Evolutionary conservation across 2,329 filamentous ascomycete genomes (phyloP).

Genomic region (Trichoderma sp.): DNA sequence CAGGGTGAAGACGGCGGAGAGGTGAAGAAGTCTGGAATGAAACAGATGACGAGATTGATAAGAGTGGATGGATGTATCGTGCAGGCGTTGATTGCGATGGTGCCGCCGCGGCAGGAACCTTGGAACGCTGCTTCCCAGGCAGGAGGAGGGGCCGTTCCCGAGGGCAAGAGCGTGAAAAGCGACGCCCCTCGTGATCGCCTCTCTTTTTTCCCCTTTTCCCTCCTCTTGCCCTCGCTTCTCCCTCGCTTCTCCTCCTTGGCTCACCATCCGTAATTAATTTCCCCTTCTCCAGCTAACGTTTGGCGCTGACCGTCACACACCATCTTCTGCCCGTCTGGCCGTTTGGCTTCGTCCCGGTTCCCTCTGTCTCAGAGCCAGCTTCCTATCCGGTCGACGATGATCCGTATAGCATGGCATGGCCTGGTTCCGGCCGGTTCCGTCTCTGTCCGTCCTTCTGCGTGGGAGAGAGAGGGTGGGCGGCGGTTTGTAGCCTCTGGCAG

Average conservation of each 20-base stretch:
- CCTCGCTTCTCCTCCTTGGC: neutral
- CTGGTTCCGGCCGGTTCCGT: constrained; percentile 19
- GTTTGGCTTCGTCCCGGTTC: constrained; percentile 10
- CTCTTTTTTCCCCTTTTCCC: neutral
- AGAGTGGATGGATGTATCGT: too few species aligned
- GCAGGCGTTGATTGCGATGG: too few species aligned
- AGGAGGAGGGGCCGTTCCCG: neutral
- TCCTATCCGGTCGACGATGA: constrained; percentile 22
- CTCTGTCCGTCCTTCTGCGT: neutral
- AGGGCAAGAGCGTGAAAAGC: neutral
- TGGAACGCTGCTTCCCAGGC: constrained; percentile 6
- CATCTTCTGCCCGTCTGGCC: neutral
- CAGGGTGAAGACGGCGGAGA: neutral
- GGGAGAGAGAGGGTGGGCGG: neutral
- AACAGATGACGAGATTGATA: neutral
- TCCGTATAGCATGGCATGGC: constrained; percentile 2
- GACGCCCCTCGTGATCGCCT: constrained; percentile 24
- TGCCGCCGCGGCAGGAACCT: too few species aligned
- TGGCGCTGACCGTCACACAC: constrained; percentile 20
- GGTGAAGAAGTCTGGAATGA: neutral
- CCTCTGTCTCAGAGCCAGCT: constrained; percentile 20
- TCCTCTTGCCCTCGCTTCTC: neutral
- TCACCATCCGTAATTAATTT: constrained; percentile 14
- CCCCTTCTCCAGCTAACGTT: neutral
- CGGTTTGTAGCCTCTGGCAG: neutral